Evolutionary conservation across 2,329 filamentous ascomycete genomes (phyloP).

Genomic region (Colletotrichum agaves): DNA sequence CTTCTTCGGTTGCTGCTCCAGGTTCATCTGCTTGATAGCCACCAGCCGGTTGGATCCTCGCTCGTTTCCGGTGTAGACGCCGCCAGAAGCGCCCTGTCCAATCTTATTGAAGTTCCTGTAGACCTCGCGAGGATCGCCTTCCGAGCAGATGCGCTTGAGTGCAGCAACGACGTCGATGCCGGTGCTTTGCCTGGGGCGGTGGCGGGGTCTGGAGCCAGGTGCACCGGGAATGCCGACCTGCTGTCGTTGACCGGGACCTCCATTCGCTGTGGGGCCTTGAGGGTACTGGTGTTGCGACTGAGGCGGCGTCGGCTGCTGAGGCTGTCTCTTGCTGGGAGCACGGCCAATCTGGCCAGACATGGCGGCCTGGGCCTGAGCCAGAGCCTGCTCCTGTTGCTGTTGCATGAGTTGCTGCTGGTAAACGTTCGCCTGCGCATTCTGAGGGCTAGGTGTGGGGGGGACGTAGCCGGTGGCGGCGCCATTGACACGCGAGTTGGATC

Average conservation of each 20-base stretch:
- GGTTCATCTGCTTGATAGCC: conserved; percentile 99
- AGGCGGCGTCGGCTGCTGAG: conserved; percentile 60
- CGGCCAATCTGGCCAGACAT: conserved; percentile 78
- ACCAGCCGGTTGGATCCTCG: conserved; percentile 86
- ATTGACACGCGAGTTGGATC: conserved; percentile 74
- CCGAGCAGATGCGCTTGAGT: conserved; percentile 88
- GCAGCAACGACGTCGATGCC: conserved; percentile 84
- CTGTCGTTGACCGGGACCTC: conserved; percentile 48
- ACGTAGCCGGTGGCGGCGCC: conserved; percentile 59
- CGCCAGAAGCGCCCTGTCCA: conserved; percentile 95
- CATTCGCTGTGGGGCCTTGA: conserved; percentile 41
- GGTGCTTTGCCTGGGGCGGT: conserved; percentile 81
- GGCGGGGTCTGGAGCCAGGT: conserved; percentile 72
- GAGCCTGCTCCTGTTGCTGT: conserved; percentile 88
- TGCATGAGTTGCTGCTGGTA: conserved; percentile 75
- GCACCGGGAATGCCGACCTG: conserved; percentile 48
- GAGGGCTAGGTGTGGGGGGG: conserved; percentile 55
- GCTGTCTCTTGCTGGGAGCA: conserved; percentile 77
- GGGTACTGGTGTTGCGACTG: conserved; percentile 57
- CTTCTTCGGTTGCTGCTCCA: conserved; percentile 98
- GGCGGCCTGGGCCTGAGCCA: conserved; percentile 82
- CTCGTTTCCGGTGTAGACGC: conserved; percentile 93
- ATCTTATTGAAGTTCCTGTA: conserved; percentile 94
- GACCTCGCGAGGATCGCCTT: conserved; percentile 87
- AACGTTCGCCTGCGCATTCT: conserved; percentile 54